A percentile compares a stretch with the other conserved stretches of the same genome.
These are phyloP conservation scores for Gynochthodes officinalis DNA, from an alignment of 257 asterid species.

Conservation along the genomic window DNA sequence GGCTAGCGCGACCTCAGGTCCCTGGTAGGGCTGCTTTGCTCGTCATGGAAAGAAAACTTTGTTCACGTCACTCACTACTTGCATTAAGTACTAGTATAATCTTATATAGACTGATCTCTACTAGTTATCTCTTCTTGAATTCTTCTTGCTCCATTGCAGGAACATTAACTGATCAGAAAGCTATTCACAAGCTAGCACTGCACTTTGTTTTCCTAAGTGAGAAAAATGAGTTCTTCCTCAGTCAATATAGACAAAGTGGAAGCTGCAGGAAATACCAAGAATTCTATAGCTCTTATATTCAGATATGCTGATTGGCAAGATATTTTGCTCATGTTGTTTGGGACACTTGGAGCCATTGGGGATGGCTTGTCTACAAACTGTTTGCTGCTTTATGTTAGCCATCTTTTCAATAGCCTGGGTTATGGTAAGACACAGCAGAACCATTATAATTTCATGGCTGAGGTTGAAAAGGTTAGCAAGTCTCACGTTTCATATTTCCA, in stretches of 20 bases:
- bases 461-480: conserved; percentile 57
- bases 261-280: conserved; percentile 19
- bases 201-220: background rate
- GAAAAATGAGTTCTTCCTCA: conserved; percentile 30
- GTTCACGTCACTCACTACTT: background rate
- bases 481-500: background rate
- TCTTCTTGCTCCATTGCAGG: background rate
- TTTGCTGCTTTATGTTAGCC: conserved; percentile 57
- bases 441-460: conserved; percentile 54
- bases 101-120: background rate
- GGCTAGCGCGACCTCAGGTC: background rate
- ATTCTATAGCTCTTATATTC: conserved; percentile 39
- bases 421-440: conserved; percentile 45
- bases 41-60: conserved; percentile 6
- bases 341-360: conserved; percentile 93
- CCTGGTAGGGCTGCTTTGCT: background rate
- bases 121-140: no score
- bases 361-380: conserved; percentile 86
- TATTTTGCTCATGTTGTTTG: conserved; percentile 62
- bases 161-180: no score
- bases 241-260: conserved; percentile 17
- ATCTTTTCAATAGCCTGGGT: conserved; percentile 76
- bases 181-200: background rate
- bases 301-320: conserved; percentile 73
- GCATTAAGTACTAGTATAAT: background rate